Percentiles rank a stretch among this genome's conserved stretches.
phyloP scores from a whole-genome alignment of 768 basidiomycete genomes.

The Boletus pseudopeckii region DNA sequence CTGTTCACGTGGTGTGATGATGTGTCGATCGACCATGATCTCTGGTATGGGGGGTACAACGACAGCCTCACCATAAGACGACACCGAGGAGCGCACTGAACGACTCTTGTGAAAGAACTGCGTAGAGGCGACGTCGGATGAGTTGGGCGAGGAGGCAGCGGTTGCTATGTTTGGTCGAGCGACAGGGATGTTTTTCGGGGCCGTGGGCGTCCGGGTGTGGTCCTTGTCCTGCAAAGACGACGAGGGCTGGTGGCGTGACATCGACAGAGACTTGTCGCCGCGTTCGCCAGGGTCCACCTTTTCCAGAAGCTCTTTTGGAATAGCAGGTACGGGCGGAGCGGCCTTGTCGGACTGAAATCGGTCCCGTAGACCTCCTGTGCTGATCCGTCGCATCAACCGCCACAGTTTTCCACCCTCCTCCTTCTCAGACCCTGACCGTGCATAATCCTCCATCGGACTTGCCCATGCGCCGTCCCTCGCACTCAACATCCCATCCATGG shows the following conservation, averaged over 20 bases:
- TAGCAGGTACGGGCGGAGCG: slow-evolving; percentile 58
- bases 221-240: slow-evolving; percentile 8
- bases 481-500: slow-evolving; percentile 17
- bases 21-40: slow-evolving; percentile 38
- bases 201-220: neutral
- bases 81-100: slow-evolving; percentile 52
- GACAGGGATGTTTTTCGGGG: slow-evolving; percentile 12
- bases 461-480: slow-evolving; percentile 10
- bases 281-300: slow-evolving; percentile 6
- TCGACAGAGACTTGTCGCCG: slow-evolving; percentile 1
- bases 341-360: slow-evolving; percentile 29
- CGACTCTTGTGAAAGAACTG: slow-evolving; percentile 49
- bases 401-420: slow-evolving; percentile 48
- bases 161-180: slow-evolving; percentile 48
- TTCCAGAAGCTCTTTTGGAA: slow-evolving; percentile 45
- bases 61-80: slow-evolving; percentile 48
- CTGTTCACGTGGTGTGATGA: slow-evolving; percentile 57
- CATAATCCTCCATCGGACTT: slow-evolving; percentile 10
- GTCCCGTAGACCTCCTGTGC: slow-evolving; percentile 60
- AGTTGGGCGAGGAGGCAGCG: slow-evolving; percentile 58
- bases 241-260: slow-evolving; percentile 5
- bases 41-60: slow-evolving; percentile 38
- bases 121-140: slow-evolving; percentile 53
- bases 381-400: slow-evolving; percentile 70
- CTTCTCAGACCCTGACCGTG: slow-evolving; percentile 16